A percentile compares a stretch with the other conserved stretches of the same genome.
phyloP scores from a whole-genome alignment of 1,139 yeast species.

The Saccharomycopsis hybrid region DNA sequence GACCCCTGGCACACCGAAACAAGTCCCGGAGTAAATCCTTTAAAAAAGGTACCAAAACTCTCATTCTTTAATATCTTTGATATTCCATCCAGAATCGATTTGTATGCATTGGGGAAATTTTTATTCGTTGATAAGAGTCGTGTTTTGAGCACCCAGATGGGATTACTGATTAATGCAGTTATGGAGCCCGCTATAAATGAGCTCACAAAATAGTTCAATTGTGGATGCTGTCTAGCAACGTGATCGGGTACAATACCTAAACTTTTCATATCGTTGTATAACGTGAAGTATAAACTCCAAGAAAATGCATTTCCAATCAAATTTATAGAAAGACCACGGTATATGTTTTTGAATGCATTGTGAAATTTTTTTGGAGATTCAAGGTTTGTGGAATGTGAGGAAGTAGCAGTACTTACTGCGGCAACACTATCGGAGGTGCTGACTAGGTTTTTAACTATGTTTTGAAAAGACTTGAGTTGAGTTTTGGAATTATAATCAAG shows the following conservation, averaged over 20 bases:
- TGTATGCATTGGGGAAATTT: slow-evolving; percentile 44
- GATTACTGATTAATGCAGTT: slow-evolving; percentile 77
- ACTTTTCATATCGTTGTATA: slow-evolving; percentile 57
- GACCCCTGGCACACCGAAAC: slow-evolving; percentile 87
- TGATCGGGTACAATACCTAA: slow-evolving; percentile 21
- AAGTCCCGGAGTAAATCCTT: slow-evolving; percentile 76
- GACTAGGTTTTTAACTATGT: slow-evolving; percentile 22
- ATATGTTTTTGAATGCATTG: slow-evolving; percentile 35
- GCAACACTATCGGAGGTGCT: slow-evolving; percentile 1
- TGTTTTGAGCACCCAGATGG: slow-evolving; percentile 89
- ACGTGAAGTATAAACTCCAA: slow-evolving; percentile 81
- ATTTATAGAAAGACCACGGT: slow-evolving; percentile 80
- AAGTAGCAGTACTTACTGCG: too few species aligned
- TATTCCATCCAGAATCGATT: slow-evolving; percentile 51
- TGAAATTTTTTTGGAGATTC: too few species aligned
- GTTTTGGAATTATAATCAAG: slow-evolving; percentile 26
- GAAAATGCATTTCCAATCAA: slow-evolving; percentile 77
- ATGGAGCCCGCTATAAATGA: slow-evolving; percentile 67
- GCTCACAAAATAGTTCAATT: slow-evolving; percentile 39
- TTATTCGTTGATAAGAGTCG: slow-evolving; percentile 64
- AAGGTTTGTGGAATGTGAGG: too few species aligned
- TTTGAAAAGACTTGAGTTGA: slow-evolving; percentile 24
- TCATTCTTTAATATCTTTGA: slow-evolving; percentile 46
- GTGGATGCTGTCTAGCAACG: slow-evolving; percentile 18
- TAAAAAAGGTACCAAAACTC: slow-evolving; percentile 71